Conservation (phyloP, 495 filamentous ascomycete genomes). For the Neurospora sp. region DNA sequence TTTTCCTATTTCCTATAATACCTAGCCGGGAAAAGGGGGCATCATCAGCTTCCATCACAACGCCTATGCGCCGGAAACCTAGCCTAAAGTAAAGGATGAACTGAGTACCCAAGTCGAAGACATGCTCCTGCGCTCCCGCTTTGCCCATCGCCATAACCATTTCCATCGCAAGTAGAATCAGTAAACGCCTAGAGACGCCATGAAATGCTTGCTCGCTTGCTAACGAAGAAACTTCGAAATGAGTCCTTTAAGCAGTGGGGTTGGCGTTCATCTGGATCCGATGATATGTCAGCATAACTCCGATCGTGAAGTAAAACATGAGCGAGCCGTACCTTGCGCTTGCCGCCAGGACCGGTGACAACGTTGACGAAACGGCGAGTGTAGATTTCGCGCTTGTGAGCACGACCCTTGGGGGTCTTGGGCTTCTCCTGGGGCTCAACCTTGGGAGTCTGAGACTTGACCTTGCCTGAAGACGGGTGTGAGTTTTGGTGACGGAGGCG, state of each 20-base stretch:
- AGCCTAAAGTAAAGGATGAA: background rate
- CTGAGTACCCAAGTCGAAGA: background rate
- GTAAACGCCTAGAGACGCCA: background rate
- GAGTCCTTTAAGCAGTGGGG: slow-evolving; percentile 37
- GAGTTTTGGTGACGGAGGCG: background rate
- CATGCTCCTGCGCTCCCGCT: background rate
- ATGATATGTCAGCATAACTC: background rate
- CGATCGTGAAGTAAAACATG: background rate
- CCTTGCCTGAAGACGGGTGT: slow-evolving; percentile 39
- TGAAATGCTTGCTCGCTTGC: background rate
- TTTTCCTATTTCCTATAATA: background rate
- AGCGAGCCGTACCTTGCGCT: slow-evolving; percentile 58
- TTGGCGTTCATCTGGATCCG: slow-evolving; percentile 49
- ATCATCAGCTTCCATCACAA: slow-evolving; percentile 1
- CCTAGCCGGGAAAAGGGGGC: background rate
- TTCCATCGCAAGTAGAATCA: background rate
- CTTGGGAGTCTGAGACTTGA: slow-evolving; percentile 87
- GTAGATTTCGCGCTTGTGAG: slow-evolving; percentile 79
- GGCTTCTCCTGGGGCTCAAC: slow-evolving; percentile 67
- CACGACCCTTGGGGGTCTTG: slow-evolving; percentile 75
- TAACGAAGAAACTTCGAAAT: background rate
- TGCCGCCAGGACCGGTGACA: slow-evolving; percentile 56
- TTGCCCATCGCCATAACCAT: background rate
- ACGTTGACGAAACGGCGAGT: slow-evolving; percentile 89
- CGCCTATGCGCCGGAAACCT: slow-evolving; percentile 8